Conservation (phyloP, 2,329 filamentous ascomycete genomes). For the Ceratocystis smalleyi region DNA sequence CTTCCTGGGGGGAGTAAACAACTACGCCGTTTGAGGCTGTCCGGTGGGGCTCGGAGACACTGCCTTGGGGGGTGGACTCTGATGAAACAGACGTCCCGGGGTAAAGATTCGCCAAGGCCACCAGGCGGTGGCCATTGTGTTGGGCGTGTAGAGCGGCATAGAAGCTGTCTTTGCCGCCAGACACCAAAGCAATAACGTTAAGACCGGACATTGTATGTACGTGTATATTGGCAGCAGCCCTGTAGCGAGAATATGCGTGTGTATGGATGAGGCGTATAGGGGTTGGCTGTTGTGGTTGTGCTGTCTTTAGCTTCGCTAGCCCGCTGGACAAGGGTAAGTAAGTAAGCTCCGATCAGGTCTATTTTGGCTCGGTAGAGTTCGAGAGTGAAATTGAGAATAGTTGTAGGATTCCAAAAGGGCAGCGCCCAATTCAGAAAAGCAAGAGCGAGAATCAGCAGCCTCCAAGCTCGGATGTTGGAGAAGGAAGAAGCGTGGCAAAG, state of each 20-base stretch:
- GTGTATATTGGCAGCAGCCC: neutral
- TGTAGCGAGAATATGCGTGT: neutral
- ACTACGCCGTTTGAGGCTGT: conserved; percentile 18
- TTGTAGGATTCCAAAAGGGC: neutral
- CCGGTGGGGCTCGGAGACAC: neutral
- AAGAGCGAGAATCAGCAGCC: neutral
- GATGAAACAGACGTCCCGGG: conserved; percentile 29
- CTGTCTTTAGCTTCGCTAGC: neutral
- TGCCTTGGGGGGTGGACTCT: neutral
- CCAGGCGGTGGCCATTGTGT: conserved; percentile 66
- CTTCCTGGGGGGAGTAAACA: conserved; percentile 16
- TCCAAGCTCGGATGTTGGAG: neutral
- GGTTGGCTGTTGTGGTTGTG: neutral
- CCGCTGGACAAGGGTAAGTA: neutral
- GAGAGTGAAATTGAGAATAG: neutral
- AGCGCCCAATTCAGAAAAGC: neutral
- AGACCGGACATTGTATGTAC: conserved; percentile 23
- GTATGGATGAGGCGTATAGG: neutral
- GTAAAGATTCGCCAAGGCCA: conserved; percentile 80
- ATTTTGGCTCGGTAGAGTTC: neutral
- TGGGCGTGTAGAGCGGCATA: conserved; percentile 84
- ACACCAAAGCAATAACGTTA: conserved; percentile 82
- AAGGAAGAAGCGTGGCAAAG: neutral
- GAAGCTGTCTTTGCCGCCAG: conserved; percentile 93
- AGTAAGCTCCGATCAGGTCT: no score